Conservation (phyloP, 176 grass and related monocot species). For the Alopecurus myosuroides region DNA sequence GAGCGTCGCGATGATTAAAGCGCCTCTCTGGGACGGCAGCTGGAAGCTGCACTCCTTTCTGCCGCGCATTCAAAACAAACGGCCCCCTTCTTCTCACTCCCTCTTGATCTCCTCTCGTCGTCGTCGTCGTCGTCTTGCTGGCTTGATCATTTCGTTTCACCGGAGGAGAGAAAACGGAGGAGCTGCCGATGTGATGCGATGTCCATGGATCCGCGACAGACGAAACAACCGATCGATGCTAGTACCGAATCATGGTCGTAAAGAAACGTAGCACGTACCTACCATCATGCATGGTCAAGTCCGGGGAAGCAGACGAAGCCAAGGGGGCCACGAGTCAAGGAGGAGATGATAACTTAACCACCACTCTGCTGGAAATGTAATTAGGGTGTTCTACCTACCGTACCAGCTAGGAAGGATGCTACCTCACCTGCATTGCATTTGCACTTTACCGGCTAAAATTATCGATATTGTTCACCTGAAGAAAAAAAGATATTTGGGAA, state of each 20-base stretch:
- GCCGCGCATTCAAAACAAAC: conserved; percentile 25
- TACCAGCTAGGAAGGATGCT: not conserved
- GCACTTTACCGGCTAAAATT: not conserved
- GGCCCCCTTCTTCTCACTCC: not conserved
- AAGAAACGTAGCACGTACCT: not conserved
- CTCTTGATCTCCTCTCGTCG: not conserved
- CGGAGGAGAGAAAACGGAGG: not conserved
- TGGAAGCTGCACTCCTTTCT: conserved; percentile 51
- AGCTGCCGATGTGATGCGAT: conserved; percentile 5
- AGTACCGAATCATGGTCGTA: conserved; percentile 13
- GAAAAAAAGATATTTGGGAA: too few relatives aligned
- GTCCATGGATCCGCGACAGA: conserved; percentile 12
- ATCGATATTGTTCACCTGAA: too few relatives aligned
- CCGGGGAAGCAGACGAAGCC: not conserved
- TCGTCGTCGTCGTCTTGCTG: not conserved
- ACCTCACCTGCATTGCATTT: not conserved
- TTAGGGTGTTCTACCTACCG: not conserved
- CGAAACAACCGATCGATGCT: not conserved
- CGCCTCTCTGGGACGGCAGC: conserved; percentile 57
- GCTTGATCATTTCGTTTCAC: conserved; percentile 6
- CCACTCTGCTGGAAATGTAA: not conserved
- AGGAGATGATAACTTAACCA: not conserved
- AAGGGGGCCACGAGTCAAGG: not conserved
- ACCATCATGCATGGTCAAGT: not conserved
- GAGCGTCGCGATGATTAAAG: conserved; percentile 68